Base-by-base conservation (phyloP, 305 asterid species). In the Fraxinus sp. region DNA sequence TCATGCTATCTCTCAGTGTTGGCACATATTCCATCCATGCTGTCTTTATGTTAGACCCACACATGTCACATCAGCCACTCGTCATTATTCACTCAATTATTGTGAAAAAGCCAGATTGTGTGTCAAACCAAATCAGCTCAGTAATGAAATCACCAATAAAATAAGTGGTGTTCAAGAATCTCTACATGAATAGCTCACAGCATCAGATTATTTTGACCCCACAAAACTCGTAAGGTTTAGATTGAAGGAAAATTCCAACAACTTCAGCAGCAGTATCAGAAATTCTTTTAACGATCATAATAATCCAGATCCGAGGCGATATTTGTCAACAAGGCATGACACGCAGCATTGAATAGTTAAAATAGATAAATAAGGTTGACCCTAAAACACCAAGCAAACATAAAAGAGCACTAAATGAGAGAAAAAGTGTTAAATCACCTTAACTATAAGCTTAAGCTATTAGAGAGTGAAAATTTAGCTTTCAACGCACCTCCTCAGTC, bases 41-140 rank as follows among this genome's bases (percentile, higher is more conserved):
- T 41, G 62, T 49, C 43, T 78, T 84, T 80, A 86, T 39, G 80
- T 78, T 79, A 84, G 89, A 90, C 80, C 85, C 90, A 84, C 88
- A 88, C 80, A 87, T 79, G 88, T 87, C 86, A 90, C 90, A 89
- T 88, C 89, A 90, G 77, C 88, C 59, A 68, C 85, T 84, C 86
- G 84, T 79, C 86, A 86, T 86, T 82, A 84, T 75, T 70, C 85
- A 77, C 76, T 80, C 79, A 85, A 81, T 87, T 86, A 90, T 88
- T 86, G 86, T 86, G 90, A 77, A 84, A 83, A 90, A 80, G 90
- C 87, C 89, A 87, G 87, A 90, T 70, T 62, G 62, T 74, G 18
- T 79, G 87, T 82, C 88, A 78, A 46, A 91, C 87, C 91, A 90
- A 91, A 84, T 84, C 91, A 87, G 79, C 85, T 80, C 30, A 86